Evolutionary conservation across 2,329 filamentous ascomycete species (phyloP), one percentile per base, ranked within the genome.

Genomic region (Talaromyces sp.): DNA sequence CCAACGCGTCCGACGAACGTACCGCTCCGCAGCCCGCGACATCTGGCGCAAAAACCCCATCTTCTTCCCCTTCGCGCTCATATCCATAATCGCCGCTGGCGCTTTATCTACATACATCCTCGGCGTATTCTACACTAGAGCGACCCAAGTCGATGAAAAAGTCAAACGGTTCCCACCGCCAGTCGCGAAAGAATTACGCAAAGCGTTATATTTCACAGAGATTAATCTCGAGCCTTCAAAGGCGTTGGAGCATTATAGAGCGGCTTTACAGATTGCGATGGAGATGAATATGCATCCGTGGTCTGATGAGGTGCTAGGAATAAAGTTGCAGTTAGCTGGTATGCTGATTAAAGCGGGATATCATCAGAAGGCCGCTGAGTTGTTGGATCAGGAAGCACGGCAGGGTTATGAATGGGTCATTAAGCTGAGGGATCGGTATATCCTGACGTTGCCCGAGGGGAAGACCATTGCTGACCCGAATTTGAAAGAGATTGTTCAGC

Each of bases 281-380:
- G 88, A 92, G 72, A 74, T 90, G 60, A 88, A 88, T 0, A 86
- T 99, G 81, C 92, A 98, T 74, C 92, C 91, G 0, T 96, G 93
- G 75, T 93, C 91, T 3, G 91, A 97, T 71, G 93, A 97, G 75
- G 89, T 97, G 38, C 84, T 97, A 70, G 95, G 95, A 8, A 88
- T 98, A 61, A 92, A 93, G 73, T 89, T 98, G 60, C 88, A 93
- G 74, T 83, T 96, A 8, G 88, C 92, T 1, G 84, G 85, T 10
- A 88, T 96, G 83, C 84, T 97, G 68, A 92, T 97, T 77, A 89
- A 90, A 73, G 86, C 91, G 17, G 84, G 88, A 36, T 86, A 90
- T 71, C 88, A 88, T 72, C 83, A 86, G 25, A 86, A 88, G 65
- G 88, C 93, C 0, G 88, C 91, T 65, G 86, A 91, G 59, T 88